A percentile compares a stretch with the other conserved stretches of the same genome.
Conservation (phyloP, 2,329 filamentous ascomycete species). For the Claviceps maximensis region DNA sequence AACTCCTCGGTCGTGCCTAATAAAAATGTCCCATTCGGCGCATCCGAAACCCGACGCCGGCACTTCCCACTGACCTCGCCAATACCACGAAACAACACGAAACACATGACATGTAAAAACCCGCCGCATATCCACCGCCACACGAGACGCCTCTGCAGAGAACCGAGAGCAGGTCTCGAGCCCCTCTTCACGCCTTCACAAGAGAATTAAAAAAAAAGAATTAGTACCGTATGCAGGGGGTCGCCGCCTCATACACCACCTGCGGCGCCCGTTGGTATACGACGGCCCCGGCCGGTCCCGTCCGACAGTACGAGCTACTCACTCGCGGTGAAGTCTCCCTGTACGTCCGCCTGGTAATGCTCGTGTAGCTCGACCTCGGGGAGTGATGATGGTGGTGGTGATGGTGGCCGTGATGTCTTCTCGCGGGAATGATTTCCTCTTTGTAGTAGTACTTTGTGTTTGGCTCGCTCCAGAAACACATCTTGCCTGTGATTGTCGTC, state of each 20-base stretch:
- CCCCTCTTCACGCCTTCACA: background rate
- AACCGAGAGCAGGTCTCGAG: background rate
- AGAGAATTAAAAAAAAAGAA: background rate
- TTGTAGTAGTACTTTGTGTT: slow-evolving; percentile 40
- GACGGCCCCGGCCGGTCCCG: slow-evolving; percentile 16
- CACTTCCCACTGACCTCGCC: background rate
- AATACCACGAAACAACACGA: background rate
- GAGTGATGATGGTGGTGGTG: slow-evolving; percentile 21
- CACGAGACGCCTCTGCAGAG: background rate
- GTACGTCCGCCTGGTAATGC: slow-evolving; percentile 24
- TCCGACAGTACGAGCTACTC: slow-evolving; percentile 18
- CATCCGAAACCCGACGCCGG: background rate
- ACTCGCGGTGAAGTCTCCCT: slow-evolving; percentile 29
- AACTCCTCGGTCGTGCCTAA: no score
- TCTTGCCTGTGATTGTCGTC: no score
- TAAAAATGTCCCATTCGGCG: no score
- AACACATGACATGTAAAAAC: background rate
- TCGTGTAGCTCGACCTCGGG: slow-evolving; percentile 30
- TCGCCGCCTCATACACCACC: slow-evolving; percentile 1
- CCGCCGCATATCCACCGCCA: background rate
- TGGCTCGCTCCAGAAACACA: slow-evolving; percentile 37
- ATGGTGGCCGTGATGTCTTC: slow-evolving; percentile 22
- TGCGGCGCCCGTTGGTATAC: slow-evolving; percentile 24
- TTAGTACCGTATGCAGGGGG: background rate
- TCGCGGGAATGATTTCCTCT: slow-evolving; percentile 37